Evolutionary conservation across 805 yeast species (phyloP), one percentile per base, ranked within the genome.

Genomic region (Wickerhamomyces mucosus): DNA sequence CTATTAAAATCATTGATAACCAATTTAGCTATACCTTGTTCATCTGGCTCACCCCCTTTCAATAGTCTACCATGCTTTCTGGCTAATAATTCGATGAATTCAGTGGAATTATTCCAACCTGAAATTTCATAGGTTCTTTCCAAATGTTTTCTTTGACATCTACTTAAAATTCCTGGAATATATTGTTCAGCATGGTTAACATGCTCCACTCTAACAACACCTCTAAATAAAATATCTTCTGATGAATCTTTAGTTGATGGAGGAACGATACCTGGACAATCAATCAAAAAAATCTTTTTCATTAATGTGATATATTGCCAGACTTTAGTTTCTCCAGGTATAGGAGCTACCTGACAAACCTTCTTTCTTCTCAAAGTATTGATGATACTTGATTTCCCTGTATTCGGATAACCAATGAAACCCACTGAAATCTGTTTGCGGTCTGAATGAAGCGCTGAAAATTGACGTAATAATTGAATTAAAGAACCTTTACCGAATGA

Each of bases 251-350:
- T 85, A 18, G 76, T 55, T 13, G 94, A 81, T 18, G 98, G 98
- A 8, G 98, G 98, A 15, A 89, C 98, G 52, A 89, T 89, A 61
- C 98, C 98, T 3, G 98, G 98, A 67, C 98, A 92, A 61, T 89
- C 98, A 50, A 89, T 92, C 48, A 89, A 65, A 60, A 88, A 89
- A 32, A 89, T 89, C 43, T 89, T 73, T 67, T 89, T 89, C 96
- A 92, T 89, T 48, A 89, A 67, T 4, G 98, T 88, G 49, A 89
- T 88, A 63, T 89, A 89, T 65, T 89, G 98, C 98, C 98, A 89
- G 27, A 89, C 96, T 59, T 89, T 89, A 21, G 98, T 89, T 56
- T 89, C 98, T 56, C 98, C 98, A 19, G 98, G 98, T 48, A 89
- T 86, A 29, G 98, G 98, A 2, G 98, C 98, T 29, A 89, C 97